These are phyloP conservation scores for Diplogelasinospora grovesii DNA, from an alignment of 495 filamentous ascomycete species.

Conservation along the genomic window DNA sequence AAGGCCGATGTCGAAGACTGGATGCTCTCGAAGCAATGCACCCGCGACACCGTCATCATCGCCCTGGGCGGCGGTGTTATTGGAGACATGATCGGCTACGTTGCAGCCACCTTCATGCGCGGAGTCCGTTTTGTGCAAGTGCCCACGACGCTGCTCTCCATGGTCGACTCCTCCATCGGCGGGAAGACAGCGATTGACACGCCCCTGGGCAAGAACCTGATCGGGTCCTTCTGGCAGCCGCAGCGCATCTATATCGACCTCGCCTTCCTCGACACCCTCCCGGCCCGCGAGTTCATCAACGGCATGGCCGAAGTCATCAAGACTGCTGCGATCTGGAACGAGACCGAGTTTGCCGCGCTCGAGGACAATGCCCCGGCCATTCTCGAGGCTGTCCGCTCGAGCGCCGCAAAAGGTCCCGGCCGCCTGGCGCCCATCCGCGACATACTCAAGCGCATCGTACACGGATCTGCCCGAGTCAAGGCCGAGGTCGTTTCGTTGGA, in stretches of 20 bases:
- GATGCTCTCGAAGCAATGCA: constrained; percentile 89
- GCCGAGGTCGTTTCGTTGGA: constrained; percentile 88
- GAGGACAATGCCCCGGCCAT: constrained; percentile 74
- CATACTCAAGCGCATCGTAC: constrained; percentile 77
- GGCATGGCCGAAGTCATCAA: constrained; percentile 99
- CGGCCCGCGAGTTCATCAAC: constrained; percentile 91
- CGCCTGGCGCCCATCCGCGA: constrained; percentile 64
- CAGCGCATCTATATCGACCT: constrained; percentile 90
- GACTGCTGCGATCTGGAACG: constrained; percentile 94
- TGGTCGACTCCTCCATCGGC: constrained; percentile 98
- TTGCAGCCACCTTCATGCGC: constrained; percentile 96
- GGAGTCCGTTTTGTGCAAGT: constrained; percentile 95
- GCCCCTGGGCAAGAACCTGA: constrained; percentile 93
- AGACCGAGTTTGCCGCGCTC: constrained; percentile 75
- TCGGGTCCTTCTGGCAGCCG: constrained; percentile 96
- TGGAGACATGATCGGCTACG: constrained; percentile 94
- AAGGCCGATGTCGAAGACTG: constrained; percentile 96
- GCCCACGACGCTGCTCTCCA: constrained; percentile 87
- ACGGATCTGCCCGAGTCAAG: constrained; percentile 86
- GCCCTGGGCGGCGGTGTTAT: constrained; percentile 97
- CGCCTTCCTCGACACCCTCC: constrained; percentile 84
- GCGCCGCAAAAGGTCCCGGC: constrained; percentile 39
- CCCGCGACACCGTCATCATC: constrained; percentile 88
- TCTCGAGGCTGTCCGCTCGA: constrained; percentile 59
- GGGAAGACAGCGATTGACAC: constrained; percentile 98